phyloP scores from a whole-genome alignment of 805 yeast genomes.

The Myxozyma kluyveri region DNA sequence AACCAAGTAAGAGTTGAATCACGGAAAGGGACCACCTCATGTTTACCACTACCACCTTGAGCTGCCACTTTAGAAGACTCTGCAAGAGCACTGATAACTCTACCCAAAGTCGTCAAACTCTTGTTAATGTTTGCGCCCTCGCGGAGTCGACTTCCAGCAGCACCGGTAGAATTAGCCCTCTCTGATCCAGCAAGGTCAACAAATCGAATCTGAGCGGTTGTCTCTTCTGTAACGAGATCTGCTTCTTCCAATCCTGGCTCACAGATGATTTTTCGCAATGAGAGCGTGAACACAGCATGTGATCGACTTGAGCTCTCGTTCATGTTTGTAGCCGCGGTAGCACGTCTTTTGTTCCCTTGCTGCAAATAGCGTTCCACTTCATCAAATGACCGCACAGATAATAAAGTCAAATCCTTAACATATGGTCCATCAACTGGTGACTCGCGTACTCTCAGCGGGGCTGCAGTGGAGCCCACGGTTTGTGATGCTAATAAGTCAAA shows the following conservation, averaged over 20 bases:
- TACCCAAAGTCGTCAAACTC: constrained; percentile 73
- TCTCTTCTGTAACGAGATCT: constrained; percentile 23
- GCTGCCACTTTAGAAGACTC: constrained; percentile 50
- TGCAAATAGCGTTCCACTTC: constrained; percentile 47
- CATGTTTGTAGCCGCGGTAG: constrained; percentile 64
- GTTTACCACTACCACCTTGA: constrained; percentile 33
- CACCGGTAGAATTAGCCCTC: constrained; percentile 60
- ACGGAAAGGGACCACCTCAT: constrained; percentile 49
- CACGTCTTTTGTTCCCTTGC: constrained; percentile 52
- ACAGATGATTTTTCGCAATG: constrained; percentile 51
- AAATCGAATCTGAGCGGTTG: constrained; percentile 46
- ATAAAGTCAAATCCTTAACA: constrained; percentile 56
- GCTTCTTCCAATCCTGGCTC: constrained; percentile 7
- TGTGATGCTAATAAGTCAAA: constrained; percentile 50
- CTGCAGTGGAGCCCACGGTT: constrained; percentile 5
- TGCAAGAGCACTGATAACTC: constrained; percentile 50
- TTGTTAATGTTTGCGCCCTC: constrained; percentile 90
- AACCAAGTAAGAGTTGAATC: constrained; percentile 69
- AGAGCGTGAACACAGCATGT: constrained; percentile 66
- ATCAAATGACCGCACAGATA: constrained; percentile 41
- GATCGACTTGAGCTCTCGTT: constrained; percentile 69
- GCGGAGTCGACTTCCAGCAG: constrained; percentile 42
- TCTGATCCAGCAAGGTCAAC: constrained; percentile 87
- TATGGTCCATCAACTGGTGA: constrained; percentile 54
- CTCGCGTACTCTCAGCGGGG: constrained; percentile 50